Base-by-base conservation (phyloP, 257 asterid genomes). In the Phtheirospermum japonicum region DNA sequence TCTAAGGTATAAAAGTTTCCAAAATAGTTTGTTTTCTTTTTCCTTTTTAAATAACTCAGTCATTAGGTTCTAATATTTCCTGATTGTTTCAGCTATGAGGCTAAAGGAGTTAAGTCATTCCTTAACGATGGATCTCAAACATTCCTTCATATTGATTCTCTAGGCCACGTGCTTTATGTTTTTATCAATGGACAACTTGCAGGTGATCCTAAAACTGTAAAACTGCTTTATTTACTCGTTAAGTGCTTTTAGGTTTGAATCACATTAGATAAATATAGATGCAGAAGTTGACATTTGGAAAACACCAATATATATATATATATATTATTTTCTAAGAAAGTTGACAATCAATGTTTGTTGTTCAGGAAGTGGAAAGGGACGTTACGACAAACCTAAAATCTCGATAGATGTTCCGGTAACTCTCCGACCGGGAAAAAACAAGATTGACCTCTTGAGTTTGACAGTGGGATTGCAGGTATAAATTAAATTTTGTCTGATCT, bases 401-500 rank as follows among this genome's bases (percentile, higher is more conserved):
- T 26, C 80, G 6, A 37, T 83, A 59, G 82, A 81, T 2, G 66
- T 74, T 55, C 88, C 94, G 0, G 37, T 83, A 64, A 69, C 74
- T 68, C 75, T 85, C 39, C 19, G 17, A 33, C 61, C 71, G 36
- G 90, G 94, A 50, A 71, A 70, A 8, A 85, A 83, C 63, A 73
- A 46, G 49, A 73, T 85, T 16, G 94, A 83, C 73, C 86, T 85
- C 61, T 77, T 85, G 79, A 83, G 94, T 70, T n/a, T 74, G 71
- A 83, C 88, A 14, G 86, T 86, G 57, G 95, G 95, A 23, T 79
- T 86, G 43, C 84, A 81, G 88, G 90, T 86, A 37, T 1, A 30
- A 53, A 23, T 23, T 23, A 23, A 1, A 3, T 23, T 32, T n/a
- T n/a, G 42, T 56, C 20, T 56, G 18, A 2, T 53, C 36, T 18